Base-by-base conservation (phyloP, 768 basidiomycete genomes). In the Amylocystis lapponica region DNA sequence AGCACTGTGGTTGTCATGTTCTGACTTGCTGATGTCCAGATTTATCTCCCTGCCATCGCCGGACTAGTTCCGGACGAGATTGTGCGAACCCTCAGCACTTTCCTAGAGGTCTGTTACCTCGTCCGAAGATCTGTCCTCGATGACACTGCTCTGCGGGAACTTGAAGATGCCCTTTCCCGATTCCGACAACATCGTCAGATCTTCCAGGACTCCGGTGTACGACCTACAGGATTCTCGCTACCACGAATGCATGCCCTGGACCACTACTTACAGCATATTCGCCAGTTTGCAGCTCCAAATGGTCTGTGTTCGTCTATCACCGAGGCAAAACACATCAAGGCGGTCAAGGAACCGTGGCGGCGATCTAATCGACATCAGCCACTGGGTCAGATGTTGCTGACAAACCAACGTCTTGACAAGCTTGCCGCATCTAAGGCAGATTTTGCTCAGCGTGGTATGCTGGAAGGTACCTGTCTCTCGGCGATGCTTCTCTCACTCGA, bases 61-160 rank as follows among this genome's bases (percentile, higher is more conserved):
- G 55, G 55, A 4, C 41, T 45, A 19, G 41, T 57, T 1, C 52
- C 55, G 2, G 6, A 31, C 2, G 29, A 50, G 13, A 52, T 57
- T 47, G 41, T 54, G 27, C 41, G 37, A 16, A 25, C 38, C 14
- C 7, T 54, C 26, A 19, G 41, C 12, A 43, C 49, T 1, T 56
- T 54, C 21, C 34, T 60, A 0, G 55, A 62, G 3, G 60, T 60
- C 36, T 51, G 51, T n/a, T 62, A 62, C 27, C 26, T 50, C 12
- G 47, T 41, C 5, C 46, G 41, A 2, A 31, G 43, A 10, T 33
- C 43, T 4, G 26, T 27, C 1, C 21, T 40, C 4, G 36, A 26
- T 1, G 44, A 38, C 2, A 16, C 22, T 3, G 27, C 19, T 4
- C 41, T 55, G 2, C 31, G 7, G n/a, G 9, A 27, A 17, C 23